These are phyloP conservation scores for Aureobasidium vineae DNA, from an alignment of 2,329 filamentous ascomycete genomes.

Conservation along the genomic window DNA sequence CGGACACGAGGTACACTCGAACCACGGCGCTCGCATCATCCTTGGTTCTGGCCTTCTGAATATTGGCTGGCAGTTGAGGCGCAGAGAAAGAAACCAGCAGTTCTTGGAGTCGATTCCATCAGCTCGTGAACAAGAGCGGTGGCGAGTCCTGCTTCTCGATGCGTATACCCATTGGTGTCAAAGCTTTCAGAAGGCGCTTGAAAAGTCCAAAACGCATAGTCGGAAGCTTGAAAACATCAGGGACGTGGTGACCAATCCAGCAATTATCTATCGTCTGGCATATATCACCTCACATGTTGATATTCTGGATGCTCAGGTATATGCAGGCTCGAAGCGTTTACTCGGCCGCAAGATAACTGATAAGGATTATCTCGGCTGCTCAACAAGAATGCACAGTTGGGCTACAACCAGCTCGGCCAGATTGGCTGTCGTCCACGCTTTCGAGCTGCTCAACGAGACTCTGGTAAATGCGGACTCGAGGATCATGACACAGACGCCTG, in stretches of 20 bases:
- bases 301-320: constrained; percentile 92
- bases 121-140: constrained; percentile 82
- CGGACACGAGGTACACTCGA: constrained; percentile 76
- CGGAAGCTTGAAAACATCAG: constrained; percentile 41
- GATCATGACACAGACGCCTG: neutral
- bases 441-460: constrained; percentile 79
- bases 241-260: constrained; percentile 76
- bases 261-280: constrained; percentile 82
- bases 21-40: constrained; percentile 84
- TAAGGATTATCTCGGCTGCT: constrained; percentile 74
- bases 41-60: constrained; percentile 89
- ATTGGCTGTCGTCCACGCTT: constrained; percentile 84
- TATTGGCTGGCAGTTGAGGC: constrained; percentile 95
- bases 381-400: constrained; percentile 83
- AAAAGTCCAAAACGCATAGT: constrained; percentile 45
- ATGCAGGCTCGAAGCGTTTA: constrained; percentile 77
- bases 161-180: constrained; percentile 91
- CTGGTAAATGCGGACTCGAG: constrained; percentile 54
- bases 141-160: constrained; percentile 76
- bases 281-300: constrained; percentile 97
- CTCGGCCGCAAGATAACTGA: constrained; percentile 79
- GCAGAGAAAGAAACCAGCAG: constrained; percentile 86
- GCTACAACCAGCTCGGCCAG: constrained; percentile 79
- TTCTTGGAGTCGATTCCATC: constrained; percentile 76
- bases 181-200: constrained; percentile 79